Evolutionary conservation across 345 rosid genomes (phyloP), one percentile per base, ranked within the genome.

Genomic region (Eucalyptus cloeziana): DNA sequence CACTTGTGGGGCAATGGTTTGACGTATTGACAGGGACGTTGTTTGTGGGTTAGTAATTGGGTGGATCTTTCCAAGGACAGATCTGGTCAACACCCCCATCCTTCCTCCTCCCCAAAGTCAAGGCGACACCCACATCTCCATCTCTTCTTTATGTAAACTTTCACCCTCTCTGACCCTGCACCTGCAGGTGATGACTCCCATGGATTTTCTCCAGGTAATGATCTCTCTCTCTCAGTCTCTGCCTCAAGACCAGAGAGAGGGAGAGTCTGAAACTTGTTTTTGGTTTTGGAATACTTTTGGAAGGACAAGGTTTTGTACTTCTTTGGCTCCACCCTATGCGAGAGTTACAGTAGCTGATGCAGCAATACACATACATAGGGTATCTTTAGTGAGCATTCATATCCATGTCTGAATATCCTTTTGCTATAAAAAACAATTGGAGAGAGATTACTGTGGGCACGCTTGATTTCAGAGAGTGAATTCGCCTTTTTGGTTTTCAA

Each of bases 51-150:
- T 89, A 88, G 89, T 71, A 81, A 81, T 88, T n/a, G 89, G 91
- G 90, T 88, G 92, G 91, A 89, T 90, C 92, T 76, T 92, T 91
- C 86, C 92, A 89, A 91, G 93, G 90, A 87, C 93, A 83, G 92
- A 89, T 90, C 92, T 86, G 90, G 91, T 91, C 94, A 80, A 87
- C 62, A 87, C 90, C 89, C 43, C 89, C 79, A 50, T 31, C 69
- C 24, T 50, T 58, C 80, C 24, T 87, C 79, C 49, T 60, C 17
- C 24, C 69, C 88, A 50, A 90, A 88, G 90, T 89, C 90, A 89
- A 86, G 86, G 69, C 71, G 7, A 21, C 56, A 10, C 64, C 49
- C 88, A 4, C 54, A 8, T 85, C 22, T 31, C 52, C 52, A 12
- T 76, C 52, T 56, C 50, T 81, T 45, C 56, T 40, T 33, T 14